Conservation (phyloP, 305 asterid species). For the Solanum hybrid region DNA sequence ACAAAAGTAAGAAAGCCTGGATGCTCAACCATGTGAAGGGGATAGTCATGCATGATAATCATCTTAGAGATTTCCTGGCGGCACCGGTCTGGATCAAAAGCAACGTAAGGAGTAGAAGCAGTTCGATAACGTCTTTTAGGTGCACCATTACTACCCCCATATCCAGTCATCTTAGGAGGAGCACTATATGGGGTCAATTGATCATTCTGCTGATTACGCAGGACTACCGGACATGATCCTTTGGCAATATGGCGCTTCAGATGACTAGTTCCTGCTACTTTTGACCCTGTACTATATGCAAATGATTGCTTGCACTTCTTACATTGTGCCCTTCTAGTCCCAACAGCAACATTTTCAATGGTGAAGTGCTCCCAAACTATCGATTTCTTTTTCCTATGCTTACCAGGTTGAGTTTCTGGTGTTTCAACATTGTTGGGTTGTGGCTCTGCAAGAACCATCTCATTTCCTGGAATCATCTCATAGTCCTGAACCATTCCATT, state of each 20-base stretch:
- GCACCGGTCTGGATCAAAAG: conserved; percentile 81
- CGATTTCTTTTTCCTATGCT: conserved; percentile 91
- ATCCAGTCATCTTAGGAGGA: conserved; percentile 48
- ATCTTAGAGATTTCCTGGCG: conserved; percentile 73
- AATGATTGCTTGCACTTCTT: conserved; percentile 93
- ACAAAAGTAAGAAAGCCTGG: conserved; percentile 78
- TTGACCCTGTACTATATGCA: conserved; percentile 84
- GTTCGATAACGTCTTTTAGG: conserved; percentile 68
- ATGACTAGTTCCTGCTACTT: conserved; percentile 97
- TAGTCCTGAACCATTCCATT: background rate
- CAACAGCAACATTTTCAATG: conserved; percentile 60
- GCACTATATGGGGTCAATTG: conserved; percentile 48
- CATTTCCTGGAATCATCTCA: conserved; percentile 4
- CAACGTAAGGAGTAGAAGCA: conserved; percentile 37
- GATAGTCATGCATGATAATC: conserved; percentile 94
- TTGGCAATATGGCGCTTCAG: conserved; percentile 95
- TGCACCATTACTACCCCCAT: conserved; percentile 24
- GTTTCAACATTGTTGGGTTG: conserved; percentile 29
- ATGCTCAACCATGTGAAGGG: conserved; percentile 91
- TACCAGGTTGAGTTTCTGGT: conserved; percentile 46
- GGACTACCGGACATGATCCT: conserved; percentile 70
- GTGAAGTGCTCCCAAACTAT: conserved; percentile 97
- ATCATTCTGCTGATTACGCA: conserved; percentile 59
- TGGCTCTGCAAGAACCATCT: conserved; percentile 25
- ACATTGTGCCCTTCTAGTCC: conserved; percentile 77